Percentiles rank a stretch among this genome's conserved stretches.
Evolutionary conservation across 2,329 filamentous ascomycete species (phyloP).

Genomic region (Cordyceps pruinosa): DNA sequence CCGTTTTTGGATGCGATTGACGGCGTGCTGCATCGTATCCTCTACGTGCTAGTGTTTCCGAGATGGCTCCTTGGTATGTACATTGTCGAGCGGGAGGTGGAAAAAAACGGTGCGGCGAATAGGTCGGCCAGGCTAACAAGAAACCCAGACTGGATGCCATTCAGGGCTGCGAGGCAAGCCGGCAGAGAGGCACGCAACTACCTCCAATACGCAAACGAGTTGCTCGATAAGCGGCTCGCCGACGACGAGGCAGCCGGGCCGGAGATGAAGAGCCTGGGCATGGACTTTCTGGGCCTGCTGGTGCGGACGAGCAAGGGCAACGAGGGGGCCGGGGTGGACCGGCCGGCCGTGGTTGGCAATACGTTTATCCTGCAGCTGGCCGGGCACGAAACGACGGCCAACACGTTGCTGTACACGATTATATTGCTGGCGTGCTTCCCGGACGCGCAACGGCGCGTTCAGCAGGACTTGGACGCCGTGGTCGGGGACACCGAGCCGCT

Average conservation of each 20-base stretch:
- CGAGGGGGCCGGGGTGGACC: constrained; percentile 38
- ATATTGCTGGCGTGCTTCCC: constrained; percentile 61
- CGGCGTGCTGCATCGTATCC: constrained; percentile 54
- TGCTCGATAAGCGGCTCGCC: constrained; percentile 54
- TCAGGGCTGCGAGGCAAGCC: constrained; percentile 44
- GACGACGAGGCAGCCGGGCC: constrained; percentile 30
- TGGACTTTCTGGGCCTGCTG: constrained; percentile 48
- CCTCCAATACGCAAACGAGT: constrained; percentile 61
- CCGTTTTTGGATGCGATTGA: constrained; percentile 59
- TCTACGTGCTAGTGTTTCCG: constrained; percentile 55
- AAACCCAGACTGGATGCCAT: constrained; percentile 38
- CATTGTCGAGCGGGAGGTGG: too few relatives aligned
- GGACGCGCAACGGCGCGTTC: constrained; percentile 56
- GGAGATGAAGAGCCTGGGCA: constrained; percentile 34
- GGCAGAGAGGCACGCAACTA: constrained; percentile 55
- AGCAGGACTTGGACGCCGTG: constrained; percentile 61
- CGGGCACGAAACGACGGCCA: constrained; percentile 76
- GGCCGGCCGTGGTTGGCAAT: constrained; percentile 65
- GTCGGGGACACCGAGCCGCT: constrained; percentile 50
- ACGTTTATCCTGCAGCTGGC: constrained; percentile 63
- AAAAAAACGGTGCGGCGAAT: too few relatives aligned
- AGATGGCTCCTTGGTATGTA: constrained; percentile 45
- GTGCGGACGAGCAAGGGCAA: constrained; percentile 30
- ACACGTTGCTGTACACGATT: constrained; percentile 64
- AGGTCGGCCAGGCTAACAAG: too few relatives aligned